Base-by-base conservation (phyloP, 2,329 filamentous ascomycete species). In the Dactylellina leptospora region DNA sequence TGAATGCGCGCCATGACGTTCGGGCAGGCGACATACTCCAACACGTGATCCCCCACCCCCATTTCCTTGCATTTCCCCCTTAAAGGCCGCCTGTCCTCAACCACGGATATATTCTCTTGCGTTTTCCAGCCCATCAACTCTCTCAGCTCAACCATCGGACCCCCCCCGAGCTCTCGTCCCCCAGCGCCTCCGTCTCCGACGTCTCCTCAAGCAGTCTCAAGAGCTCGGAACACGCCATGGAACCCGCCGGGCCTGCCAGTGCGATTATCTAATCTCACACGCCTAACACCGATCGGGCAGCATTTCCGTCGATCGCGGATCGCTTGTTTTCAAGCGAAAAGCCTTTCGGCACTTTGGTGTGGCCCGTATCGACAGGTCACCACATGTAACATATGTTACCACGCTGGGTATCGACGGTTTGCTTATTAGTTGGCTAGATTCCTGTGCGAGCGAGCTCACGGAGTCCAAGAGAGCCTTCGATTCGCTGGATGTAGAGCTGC, bases 301-400 rank as follows among this genome's bases (percentile, higher is more conserved):
- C 4, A 23, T 3, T 48, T 28, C 22, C 20, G 45, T 51, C 16
- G 25, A 20, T 51, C 25, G 25, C 47, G 47, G 47, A 51, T 51
- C 30, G 50, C 33, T 55, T 55, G 51, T 11, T n/a, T 23, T 16
- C 47, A 51, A 51, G 47, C 47, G 47, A 51, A 51, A 36, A 13
- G 13, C 50, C 28, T 51, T 30, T 30, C 13, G 5, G n/a, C n/a
- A n/a, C n/a, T n/a, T 36, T 53, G 28, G 28, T 36, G n/a, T 30
- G 48, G 10, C 28, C 3, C 8, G 51, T 55, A 42, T 42, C 33
- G 23, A 55, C 51, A 27, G 10, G 51, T 42, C 20, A 18, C 33
- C 11, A 13, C 3, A 51, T n/a, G 25, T 51, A 20, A 11, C 45
- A 4, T 13, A 6, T 6, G 30, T n/a, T n/a, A 42, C 8, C 38